Percentiles rank a stretch among this genome's conserved stretches.
phyloP scores from a whole-genome alignment of 495 filamentous ascomycete species.

The Penicillium psychrofluorescens region DNA sequence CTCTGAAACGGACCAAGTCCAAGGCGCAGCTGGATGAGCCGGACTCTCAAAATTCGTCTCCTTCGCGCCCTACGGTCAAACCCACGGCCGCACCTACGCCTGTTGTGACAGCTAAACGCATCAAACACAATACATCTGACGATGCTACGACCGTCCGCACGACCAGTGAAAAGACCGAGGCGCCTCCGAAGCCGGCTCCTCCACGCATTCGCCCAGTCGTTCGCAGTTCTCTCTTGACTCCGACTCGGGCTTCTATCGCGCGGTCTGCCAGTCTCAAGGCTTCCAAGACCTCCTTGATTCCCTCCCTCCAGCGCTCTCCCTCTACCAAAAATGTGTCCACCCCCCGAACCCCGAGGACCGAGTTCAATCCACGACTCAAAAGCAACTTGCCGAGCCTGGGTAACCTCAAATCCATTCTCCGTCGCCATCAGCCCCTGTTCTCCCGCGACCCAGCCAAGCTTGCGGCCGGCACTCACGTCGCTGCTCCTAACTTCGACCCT shows the following conservation, averaged over 20 bases:
- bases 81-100: slow-evolving; percentile 19
- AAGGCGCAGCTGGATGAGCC: slow-evolving; percentile 64
- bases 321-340: slow-evolving; percentile 33
- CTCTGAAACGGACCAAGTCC: slow-evolving; percentile 68
- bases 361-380: slow-evolving; percentile 42
- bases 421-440: slow-evolving; percentile 52
- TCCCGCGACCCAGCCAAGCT: slow-evolving; percentile 53
- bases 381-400: slow-evolving; percentile 30
- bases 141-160: slow-evolving; percentile 51
- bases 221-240: slow-evolving; percentile 58
- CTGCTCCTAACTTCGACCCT: slow-evolving; percentile 39
- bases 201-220: slow-evolving; percentile 29
- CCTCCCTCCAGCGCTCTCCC: slow-evolving; percentile 43
- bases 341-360: slow-evolving; percentile 39
- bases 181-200: slow-evolving; percentile 32
- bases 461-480: slow-evolving; percentile 52
- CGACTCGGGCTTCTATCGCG: slow-evolving; percentile 71
- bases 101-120: slow-evolving; percentile 49
- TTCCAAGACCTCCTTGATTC: slow-evolving; percentile 46
- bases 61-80: slow-evolving; percentile 33
- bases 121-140: slow-evolving; percentile 50
- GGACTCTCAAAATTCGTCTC: slow-evolving; percentile 23
- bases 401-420: slow-evolving; percentile 56
- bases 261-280: slow-evolving; percentile 55
- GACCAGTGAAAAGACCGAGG: slow-evolving; percentile 22